Conservation (phyloP, 352 stramenopile genomes). For the Nothophytophthora sp. region DNA sequence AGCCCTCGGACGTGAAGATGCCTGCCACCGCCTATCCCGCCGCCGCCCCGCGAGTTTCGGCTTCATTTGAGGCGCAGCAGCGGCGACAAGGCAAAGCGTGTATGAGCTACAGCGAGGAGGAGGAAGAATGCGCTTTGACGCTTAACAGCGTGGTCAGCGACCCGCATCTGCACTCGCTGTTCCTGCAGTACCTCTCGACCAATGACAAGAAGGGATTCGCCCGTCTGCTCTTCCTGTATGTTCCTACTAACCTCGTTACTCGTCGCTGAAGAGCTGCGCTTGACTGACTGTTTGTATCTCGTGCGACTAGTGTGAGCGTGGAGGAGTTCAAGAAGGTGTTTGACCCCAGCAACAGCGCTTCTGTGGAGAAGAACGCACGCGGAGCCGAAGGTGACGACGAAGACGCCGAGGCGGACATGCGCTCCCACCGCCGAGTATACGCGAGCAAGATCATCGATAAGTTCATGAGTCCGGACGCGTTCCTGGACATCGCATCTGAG, state of each 20-base stretch:
- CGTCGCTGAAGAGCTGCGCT: no score
- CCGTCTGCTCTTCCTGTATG: constrained; percentile 77
- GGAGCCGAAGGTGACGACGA: constrained; percentile 5
- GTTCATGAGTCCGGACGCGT: constrained; percentile 85
- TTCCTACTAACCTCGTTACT: constrained; percentile 2
- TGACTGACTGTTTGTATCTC: constrained; percentile 1
- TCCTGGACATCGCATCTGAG: constrained; percentile 78
- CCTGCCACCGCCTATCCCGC: background rate
- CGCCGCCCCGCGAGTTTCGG: background rate
- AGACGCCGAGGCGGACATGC: constrained; percentile 20
- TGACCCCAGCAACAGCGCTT: no score
- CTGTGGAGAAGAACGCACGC: background rate
- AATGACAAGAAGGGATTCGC: constrained; percentile 74
- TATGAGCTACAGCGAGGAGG: no score
- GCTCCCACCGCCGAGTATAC: constrained; percentile 58
- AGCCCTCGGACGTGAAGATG: background rate
- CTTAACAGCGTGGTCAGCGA: constrained; percentile 77
- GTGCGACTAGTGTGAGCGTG: constrained; percentile 58
- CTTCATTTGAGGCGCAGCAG: background rate
- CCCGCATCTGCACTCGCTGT: constrained; percentile 76
- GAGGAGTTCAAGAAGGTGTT: constrained; percentile 89
- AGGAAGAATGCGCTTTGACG: constrained; percentile 33
- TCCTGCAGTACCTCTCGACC: constrained; percentile 75
- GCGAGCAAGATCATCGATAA: constrained; percentile 88
- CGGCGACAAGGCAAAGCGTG: no score